These are phyloP conservation scores for Colletotrichum falcatum DNA, from an alignment of 2,329 filamentous ascomycete genomes.

Conservation along the genomic window DNA sequence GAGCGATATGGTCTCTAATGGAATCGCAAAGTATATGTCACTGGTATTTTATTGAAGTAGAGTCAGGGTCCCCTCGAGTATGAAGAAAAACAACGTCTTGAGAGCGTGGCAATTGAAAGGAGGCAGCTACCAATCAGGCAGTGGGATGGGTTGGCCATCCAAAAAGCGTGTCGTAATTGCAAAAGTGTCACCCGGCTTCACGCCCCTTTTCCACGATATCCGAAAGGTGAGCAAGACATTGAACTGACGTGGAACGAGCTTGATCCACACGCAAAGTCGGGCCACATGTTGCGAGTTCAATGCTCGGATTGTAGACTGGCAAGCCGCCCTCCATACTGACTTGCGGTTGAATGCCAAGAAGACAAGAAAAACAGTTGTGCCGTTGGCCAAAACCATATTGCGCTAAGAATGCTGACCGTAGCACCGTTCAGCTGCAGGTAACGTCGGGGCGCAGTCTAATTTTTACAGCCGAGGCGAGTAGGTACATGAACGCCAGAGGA, in stretches of 20 bases:
- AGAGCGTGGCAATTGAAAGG: background rate
- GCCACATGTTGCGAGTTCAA: background rate
- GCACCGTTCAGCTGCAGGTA: background rate
- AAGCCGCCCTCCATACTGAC: background rate
- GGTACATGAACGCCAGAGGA: background rate
- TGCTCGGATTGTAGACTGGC: background rate
- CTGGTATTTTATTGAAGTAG: background rate
- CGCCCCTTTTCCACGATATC: background rate
- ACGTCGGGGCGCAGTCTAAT: background rate
- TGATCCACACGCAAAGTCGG: background rate
- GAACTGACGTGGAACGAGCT: background rate
- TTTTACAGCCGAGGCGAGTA: background rate
- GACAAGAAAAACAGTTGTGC: background rate
- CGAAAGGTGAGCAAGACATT: background rate
- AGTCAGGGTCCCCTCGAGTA: background rate
- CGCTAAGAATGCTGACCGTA: background rate
- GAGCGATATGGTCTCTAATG: background rate
- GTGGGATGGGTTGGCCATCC: background rate
- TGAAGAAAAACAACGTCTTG: background rate
- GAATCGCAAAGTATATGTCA: background rate
- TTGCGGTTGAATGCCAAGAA: background rate
- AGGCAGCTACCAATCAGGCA: background rate
- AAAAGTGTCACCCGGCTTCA: background rate
- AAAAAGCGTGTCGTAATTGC: background rate
- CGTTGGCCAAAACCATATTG: too few species aligned